Evolutionary conservation across 768 basidiomycete genomes (phyloP).

Genomic region (Saitozyma sp.): DNA sequence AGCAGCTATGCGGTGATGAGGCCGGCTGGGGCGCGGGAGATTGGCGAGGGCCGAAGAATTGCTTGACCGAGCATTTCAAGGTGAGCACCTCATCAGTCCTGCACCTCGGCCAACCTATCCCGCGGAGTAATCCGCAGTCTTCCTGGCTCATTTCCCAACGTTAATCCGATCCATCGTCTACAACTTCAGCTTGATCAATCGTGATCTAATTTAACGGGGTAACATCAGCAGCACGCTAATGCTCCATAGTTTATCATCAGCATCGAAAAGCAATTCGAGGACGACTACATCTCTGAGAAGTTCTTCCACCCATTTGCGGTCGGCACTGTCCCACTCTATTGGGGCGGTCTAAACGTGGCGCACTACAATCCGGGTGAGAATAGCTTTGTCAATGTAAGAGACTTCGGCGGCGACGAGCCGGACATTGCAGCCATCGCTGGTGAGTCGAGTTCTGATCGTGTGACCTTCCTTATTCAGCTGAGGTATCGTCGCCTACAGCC

Average conservation of each 20-base stretch:
- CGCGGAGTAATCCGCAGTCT: no score
- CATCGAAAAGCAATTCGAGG: neutral
- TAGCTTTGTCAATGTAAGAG: conserved; percentile 1
- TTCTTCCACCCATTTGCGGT: neutral
- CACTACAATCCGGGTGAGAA: neutral
- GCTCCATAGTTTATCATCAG: no score
- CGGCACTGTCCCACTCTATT: neutral
- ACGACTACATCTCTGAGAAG: conserved; percentile 1
- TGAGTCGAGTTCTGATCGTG: neutral
- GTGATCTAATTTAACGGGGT: no score
- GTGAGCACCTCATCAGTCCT: no score
- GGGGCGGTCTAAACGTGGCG: neutral
- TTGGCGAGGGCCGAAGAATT: neutral
- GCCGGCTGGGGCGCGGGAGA: neutral
- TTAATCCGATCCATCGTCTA: no score
- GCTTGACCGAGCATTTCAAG: neutral
- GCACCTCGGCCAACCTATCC: no score
- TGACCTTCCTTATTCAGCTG: no score
- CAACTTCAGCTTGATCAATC: no score
- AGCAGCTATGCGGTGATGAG: neutral
- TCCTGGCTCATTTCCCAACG: no score
- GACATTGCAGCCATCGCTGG: neutral
- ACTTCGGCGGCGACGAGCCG: neutral
- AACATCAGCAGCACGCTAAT: no score
- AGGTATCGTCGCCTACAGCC: neutral